Percentiles rank a stretch among this genome's conserved stretches.
Evolutionary conservation across 495 filamentous ascomycete species (phyloP).

Genomic region (Cryomyces minteri): DNA sequence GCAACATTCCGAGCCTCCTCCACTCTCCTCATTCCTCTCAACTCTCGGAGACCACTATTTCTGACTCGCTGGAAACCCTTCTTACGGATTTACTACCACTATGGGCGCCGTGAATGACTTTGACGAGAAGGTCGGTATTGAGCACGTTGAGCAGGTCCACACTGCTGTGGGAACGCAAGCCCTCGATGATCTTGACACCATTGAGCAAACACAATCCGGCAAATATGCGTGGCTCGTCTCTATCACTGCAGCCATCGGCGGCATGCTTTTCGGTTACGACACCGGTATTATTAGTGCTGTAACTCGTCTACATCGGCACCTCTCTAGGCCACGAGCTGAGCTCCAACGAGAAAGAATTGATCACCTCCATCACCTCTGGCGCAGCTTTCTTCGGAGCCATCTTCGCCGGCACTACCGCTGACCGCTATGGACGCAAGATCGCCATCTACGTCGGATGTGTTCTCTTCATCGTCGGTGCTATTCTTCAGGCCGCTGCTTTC

Average conservation of each 20-base stretch:
- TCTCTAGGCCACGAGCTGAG: slow-evolving; percentile 16
- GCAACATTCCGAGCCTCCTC: too few species aligned
- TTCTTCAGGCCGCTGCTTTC: slow-evolving; percentile 27
- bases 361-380: slow-evolving; percentile 28
- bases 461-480: slow-evolving; percentile 28
- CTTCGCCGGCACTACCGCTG: slow-evolving; percentile 28
- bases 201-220: not conserved
- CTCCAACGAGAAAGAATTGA: slow-evolving; percentile 26
- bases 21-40: too few species aligned
- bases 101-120: too few species aligned
- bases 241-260: slow-evolving; percentile 4
- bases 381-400: slow-evolving; percentile 33
- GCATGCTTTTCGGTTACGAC: slow-evolving; percentile 22
- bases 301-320: slow-evolving; percentile 22
- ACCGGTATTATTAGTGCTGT: slow-evolving; percentile 31
- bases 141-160: not conserved
- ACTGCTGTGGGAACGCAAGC: not conserved
- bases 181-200: not conserved
- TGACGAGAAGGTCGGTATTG: too few species aligned
- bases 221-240: slow-evolving; percentile 6
- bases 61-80: too few species aligned
- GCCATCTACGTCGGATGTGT: slow-evolving; percentile 29
- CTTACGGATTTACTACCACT: too few species aligned
- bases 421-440: slow-evolving; percentile 29
- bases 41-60: too few species aligned